phyloP scores from a whole-genome alignment of 1,284 basidiomycete species.

The Macrocystidia cucumis region DNA sequence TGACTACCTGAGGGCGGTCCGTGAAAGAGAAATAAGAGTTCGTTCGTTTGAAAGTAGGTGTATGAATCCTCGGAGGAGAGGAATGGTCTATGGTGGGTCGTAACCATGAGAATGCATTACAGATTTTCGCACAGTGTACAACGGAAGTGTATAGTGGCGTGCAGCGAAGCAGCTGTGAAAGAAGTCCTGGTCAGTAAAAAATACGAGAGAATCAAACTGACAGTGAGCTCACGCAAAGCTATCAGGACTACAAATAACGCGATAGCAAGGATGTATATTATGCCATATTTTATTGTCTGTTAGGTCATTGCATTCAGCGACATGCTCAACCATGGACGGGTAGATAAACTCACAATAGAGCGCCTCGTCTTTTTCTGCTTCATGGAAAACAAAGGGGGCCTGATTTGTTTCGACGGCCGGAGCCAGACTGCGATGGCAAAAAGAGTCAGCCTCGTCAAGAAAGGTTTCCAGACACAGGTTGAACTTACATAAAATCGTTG shows the following conservation, averaged over 20 bases:
- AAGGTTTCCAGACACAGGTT: conserved; percentile 8
- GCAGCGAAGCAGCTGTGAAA: conserved; percentile 52
- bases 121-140: conserved; percentile 66
- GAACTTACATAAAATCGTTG: conserved; percentile 78
- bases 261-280: conserved; percentile 69
- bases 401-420: conserved; percentile 85
- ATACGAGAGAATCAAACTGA: background rate
- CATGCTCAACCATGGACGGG: conserved; percentile 1
- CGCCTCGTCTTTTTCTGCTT: conserved; percentile 84
- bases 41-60: too few species aligned
- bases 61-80: too few species aligned
- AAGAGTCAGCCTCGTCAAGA: background rate
- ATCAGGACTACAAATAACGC: conserved; percentile 74
- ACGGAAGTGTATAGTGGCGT: conserved; percentile 44
- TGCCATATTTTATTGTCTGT: conserved; percentile 70
- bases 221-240: conserved; percentile 55
- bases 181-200: conserved; percentile 7
- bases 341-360: conserved; percentile 65
- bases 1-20: conserved; percentile 20
- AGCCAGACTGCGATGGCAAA: conserved; percentile 59
- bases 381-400: conserved; percentile 87
- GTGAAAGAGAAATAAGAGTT: conserved; percentile 14
- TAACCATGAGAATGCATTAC: conserved; percentile 37
- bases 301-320: conserved; percentile 1
- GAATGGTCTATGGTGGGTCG: too few species aligned